These are phyloP conservation scores for Calonectria multiphialidica DNA, from an alignment of 2,329 filamentous ascomycete genomes.

Conservation along the genomic window DNA sequence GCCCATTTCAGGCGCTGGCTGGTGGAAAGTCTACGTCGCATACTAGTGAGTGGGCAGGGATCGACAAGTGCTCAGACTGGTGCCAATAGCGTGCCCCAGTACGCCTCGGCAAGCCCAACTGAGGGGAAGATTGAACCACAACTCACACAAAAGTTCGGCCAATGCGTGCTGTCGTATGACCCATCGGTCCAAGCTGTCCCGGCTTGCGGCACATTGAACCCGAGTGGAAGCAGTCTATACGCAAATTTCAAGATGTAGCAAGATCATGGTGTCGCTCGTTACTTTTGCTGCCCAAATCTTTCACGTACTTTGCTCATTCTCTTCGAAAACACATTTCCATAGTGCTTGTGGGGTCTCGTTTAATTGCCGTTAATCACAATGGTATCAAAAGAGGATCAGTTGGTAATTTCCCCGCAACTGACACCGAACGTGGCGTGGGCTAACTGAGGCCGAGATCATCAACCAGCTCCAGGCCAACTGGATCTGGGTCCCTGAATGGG, in stretches of 20 bases:
- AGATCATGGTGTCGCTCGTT: too few species aligned
- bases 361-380: neutral
- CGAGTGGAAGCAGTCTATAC: neutral
- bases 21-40: neutral
- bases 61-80: neutral
- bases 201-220: neutral
- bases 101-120: neutral
- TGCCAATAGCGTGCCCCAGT: neutral
- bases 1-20: neutral
- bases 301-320: too few species aligned
- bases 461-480: conserved; percentile 52
- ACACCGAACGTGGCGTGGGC: neutral
- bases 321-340: too few species aligned
- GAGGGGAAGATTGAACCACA: neutral
- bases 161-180: neutral
- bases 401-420: conserved; percentile 3
- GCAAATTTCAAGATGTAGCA: neutral
- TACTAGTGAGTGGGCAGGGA: neutral
- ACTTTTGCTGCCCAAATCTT: neutral
- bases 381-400: conserved; percentile 6
- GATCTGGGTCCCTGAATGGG: conserved; percentile 51
- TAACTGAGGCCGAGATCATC: conserved; percentile 40
- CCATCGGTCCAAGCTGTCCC: neutral
- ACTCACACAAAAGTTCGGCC: neutral
- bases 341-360: neutral